These are phyloP conservation scores for Suhomyces bolitotheri DNA, from an alignment of 1,139 yeast genomes.

Conservation along the genomic window DNA sequence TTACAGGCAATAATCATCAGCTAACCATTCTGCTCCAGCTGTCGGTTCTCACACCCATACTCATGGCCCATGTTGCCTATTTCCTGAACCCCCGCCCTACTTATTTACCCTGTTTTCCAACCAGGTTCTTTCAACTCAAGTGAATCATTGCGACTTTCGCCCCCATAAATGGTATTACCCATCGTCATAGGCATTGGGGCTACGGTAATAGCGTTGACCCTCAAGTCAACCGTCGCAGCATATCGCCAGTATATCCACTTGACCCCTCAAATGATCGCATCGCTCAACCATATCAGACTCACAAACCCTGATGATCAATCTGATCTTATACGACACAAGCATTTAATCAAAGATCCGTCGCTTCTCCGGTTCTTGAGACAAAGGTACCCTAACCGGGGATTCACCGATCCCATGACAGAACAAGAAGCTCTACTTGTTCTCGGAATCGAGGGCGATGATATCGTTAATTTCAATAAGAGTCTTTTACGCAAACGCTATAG, in stretches of 20 bases:
- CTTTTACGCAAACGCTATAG: slow-evolving; percentile 59
- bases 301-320: slow-evolving; percentile 9
- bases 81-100: too few species aligned
- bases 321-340: slow-evolving; percentile 15
- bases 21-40: too few species aligned
- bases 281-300: slow-evolving; percentile 45
- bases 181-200: slow-evolving; percentile 59
- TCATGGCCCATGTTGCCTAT: too few species aligned
- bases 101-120: too few species aligned
- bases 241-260: slow-evolving; percentile 42
- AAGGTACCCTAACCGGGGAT: slow-evolving; percentile 50
- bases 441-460: slow-evolving; percentile 56
- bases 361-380: slow-evolving; percentile 26
- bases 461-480: slow-evolving; percentile 43
- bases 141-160: too few species aligned
- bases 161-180: slow-evolving; percentile 46
- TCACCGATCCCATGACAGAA: slow-evolving; percentile 55
- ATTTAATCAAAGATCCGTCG: slow-evolving; percentile 18
- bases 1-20: too few species aligned
- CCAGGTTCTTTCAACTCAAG: too few species aligned
- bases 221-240: slow-evolving; percentile 51
- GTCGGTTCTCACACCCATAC: too few species aligned
- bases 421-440: slow-evolving; percentile 58
- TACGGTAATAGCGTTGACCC: slow-evolving; percentile 53
- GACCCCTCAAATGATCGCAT: slow-evolving; percentile 58